phyloP scores from a whole-genome alignment of 305 asterid genomes.

The Fraxinus floribunda region DNA sequence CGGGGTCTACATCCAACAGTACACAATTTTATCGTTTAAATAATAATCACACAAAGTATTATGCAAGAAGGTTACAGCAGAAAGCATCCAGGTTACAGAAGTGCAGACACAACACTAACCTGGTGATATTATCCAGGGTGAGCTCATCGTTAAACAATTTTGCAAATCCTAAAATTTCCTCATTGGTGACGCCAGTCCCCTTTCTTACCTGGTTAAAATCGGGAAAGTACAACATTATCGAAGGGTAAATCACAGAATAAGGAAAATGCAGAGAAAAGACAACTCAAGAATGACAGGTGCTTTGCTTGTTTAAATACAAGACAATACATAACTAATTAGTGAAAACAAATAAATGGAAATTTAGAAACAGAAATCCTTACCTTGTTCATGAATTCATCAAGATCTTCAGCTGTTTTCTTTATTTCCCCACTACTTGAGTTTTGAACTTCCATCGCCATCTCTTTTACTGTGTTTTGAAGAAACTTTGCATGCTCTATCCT shows the following conservation, averaged over 20 bases:
- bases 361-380: conserved; percentile 29
- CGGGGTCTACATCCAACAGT: conserved; percentile 70
- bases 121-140: conserved; percentile 94
- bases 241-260: conserved; percentile 9
- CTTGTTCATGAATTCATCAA: conserved; percentile 87
- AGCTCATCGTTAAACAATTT: conserved; percentile 94
- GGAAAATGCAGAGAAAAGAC: conserved; percentile 8
- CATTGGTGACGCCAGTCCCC: conserved; percentile 76
- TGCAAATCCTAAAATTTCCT: conserved; percentile 76
- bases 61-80: not conserved
- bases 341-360: conserved; percentile 10
- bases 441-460: conserved; percentile 97
- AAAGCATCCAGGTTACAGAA: conserved; percentile 1
- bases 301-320: conserved; percentile 17
- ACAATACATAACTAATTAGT: not conserved
- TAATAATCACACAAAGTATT: not conserved
- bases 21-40: not conserved
- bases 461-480: conserved; percentile 94
- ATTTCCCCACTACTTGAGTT: conserved; percentile 85
- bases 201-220: conserved; percentile 69
- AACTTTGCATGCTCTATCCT: conserved; percentile 94
- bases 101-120: conserved; percentile 40
- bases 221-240: conserved; percentile 13
- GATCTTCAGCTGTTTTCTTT: conserved; percentile 95
- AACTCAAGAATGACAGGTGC: conserved; percentile 13